Base-by-base conservation (phyloP, 306 rosid genomes). In the Medicago lupulina region DNA sequence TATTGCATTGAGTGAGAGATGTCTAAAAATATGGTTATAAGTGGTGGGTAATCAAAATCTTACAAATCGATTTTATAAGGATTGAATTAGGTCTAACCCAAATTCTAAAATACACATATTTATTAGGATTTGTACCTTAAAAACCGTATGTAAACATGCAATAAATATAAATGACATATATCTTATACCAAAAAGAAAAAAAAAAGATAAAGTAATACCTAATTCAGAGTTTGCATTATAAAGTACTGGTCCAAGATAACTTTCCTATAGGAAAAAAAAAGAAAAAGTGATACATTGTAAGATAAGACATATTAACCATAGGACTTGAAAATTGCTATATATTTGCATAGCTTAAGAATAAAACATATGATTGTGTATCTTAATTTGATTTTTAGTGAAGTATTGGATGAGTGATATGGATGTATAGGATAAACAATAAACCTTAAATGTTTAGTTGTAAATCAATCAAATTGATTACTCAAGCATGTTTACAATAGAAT, bases 191-290 rank as follows among this genome's bases (percentile, higher is more conserved):
- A 21, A 21, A 21, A 21, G 23, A 67, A 21, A 23, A 2, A 23
- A 19, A 2, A 21, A 67, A 23, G 5, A 36, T 49, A 36, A 51
- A 49, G 31, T 9, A 3, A 14, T 76, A 76, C 79, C 79, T 19
- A 51, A 4, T 9, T 51, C 54, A 7, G 66, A 36, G 17, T 64
- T 65, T 68, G 64, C 65, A 50, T 64, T 75, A 21, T 64, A 75
- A 5, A 75, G 21, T 44, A 67, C 73, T 8, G 46, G 57, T 23
- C 73, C 73, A 67, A 67, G 73, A 67, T 67, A 67, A 4, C 38
- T 9, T 19, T 57, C 79, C 73, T 76, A 44, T 51, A 50, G 41
- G n/a, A n/a, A n/a, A n/a, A n/a, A n/a, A n/a, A n/a, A n/a, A 46
- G 9, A 38, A 64, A 46, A 51, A 50, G 9, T 18, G 28, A 19